Conservation (phyloP, 768 basidiomycete genomes). For the Jaapia argillacea region DNA sequence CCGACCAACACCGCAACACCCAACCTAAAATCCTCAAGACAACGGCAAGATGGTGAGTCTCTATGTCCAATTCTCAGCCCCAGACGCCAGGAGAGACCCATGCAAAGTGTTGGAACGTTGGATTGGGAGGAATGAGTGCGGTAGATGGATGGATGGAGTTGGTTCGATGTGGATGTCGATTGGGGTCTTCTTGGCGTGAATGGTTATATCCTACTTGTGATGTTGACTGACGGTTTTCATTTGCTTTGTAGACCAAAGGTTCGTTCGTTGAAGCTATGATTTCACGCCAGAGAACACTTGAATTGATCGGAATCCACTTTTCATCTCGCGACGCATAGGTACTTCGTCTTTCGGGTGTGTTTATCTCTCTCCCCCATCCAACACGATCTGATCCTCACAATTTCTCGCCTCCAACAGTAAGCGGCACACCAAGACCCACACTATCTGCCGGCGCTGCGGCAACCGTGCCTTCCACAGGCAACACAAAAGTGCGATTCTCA, state of each 20-base stretch:
- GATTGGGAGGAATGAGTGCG: slow-evolving; percentile 12
- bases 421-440: slow-evolving; percentile 95
- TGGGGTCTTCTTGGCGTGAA: neutral
- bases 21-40: slow-evolving; percentile 21
- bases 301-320: slow-evolving; percentile 2
- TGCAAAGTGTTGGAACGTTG: slow-evolving; percentile 4
- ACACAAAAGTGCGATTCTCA: slow-evolving; percentile 76
- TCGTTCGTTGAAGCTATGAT: slow-evolving; percentile 19
- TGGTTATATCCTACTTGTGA: neutral
- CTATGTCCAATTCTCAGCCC: slow-evolving; percentile 7
- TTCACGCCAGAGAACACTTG: slow-evolving; percentile 9
- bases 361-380: neutral
- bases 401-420: slow-evolving; percentile 47
- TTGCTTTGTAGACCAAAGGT: slow-evolving; percentile 72
- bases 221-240: slow-evolving; percentile 14
- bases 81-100: slow-evolving; percentile 4
- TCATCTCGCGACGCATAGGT: slow-evolving; percentile 41
- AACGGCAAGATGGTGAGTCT: slow-evolving; percentile 37
- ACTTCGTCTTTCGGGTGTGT: slow-evolving; percentile 94
- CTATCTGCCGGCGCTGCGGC: slow-evolving; percentile 95
- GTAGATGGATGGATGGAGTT: neutral
- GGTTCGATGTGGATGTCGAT: neutral
- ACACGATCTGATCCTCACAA: neutral
- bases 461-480: slow-evolving; percentile 95
- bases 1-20: no score